Conservation (phyloP, 2,329 filamentous ascomycete species). For the Microsporum canis region DNA sequence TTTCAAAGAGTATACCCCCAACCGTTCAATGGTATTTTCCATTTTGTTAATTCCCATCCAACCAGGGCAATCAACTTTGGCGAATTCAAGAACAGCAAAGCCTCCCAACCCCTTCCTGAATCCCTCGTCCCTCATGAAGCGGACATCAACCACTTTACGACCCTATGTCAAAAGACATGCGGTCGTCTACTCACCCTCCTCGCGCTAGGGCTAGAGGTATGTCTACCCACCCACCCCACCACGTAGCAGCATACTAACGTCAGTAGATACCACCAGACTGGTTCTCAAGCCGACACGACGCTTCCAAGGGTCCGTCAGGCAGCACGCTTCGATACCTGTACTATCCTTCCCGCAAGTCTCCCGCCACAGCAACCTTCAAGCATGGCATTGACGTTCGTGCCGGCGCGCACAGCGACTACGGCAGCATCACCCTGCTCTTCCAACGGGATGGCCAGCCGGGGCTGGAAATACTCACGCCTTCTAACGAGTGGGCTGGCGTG, state of each 20-base stretch:
- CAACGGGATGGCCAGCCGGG: slow-evolving; percentile 75
- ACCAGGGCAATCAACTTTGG: slow-evolving; percentile 86
- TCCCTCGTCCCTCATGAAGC: slow-evolving; percentile 49
- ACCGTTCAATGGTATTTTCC: not conserved
- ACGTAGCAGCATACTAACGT: slow-evolving; percentile 3
- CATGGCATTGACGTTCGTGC: slow-evolving; percentile 61
- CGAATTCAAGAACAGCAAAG: slow-evolving; percentile 56
- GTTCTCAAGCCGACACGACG: slow-evolving; percentile 53
- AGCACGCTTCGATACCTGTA: slow-evolving; percentile 59
- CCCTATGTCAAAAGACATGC: slow-evolving; percentile 61
- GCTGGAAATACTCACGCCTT: slow-evolving; percentile 62
- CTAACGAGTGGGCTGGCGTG: slow-evolving; percentile 51
- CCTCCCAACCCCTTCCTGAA: slow-evolving; percentile 64
- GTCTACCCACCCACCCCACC: slow-evolving; percentile 8
- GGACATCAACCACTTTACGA: slow-evolving; percentile 55
- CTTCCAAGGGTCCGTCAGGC: slow-evolving; percentile 39
- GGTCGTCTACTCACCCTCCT: slow-evolving; percentile 63
- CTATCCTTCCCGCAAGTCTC: slow-evolving; percentile 51
- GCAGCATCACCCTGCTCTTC: slow-evolving; percentile 61
- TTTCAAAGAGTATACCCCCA: slow-evolving; percentile 61
- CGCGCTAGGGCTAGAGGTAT: slow-evolving; percentile 60
- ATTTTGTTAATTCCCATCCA: not conserved
- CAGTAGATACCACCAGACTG: slow-evolving; percentile 39
- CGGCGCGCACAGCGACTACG: slow-evolving; percentile 86
- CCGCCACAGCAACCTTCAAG: slow-evolving; percentile 31